Evolutionary conservation across 805 yeast species (phyloP).

Genomic region (Priceomyces fermenticarens): DNA sequence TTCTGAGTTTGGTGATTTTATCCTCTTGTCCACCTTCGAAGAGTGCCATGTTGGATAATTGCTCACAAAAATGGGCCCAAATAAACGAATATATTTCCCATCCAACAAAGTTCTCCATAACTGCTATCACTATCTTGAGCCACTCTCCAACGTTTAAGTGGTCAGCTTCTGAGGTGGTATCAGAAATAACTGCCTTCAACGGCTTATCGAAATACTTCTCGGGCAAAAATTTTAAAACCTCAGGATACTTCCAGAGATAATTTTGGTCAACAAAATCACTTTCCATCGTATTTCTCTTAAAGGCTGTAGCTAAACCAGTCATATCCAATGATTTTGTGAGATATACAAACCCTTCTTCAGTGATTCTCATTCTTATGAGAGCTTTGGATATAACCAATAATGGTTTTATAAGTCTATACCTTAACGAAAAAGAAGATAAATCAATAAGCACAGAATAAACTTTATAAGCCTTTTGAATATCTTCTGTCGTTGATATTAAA

Average conservation of each 20-base stretch:
- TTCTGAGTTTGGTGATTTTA: conserved; percentile 40
- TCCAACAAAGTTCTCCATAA: conserved; percentile 51
- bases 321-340: conserved; percentile 56
- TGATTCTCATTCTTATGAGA: conserved; percentile 52
- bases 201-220: conserved; percentile 40
- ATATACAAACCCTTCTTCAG: conserved; percentile 43
- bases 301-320: conserved; percentile 61
- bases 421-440: conserved; percentile 34
- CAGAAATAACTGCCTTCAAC: conserved; percentile 20
- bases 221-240: conserved; percentile 48
- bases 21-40: conserved; percentile 40
- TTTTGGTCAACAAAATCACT: conserved; percentile 14
- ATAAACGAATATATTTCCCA: conserved; percentile 73
- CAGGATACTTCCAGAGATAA: conserved; percentile 62
- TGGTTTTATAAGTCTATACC: conserved; percentile 29
- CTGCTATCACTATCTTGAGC: conserved; percentile 47
- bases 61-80: conserved; percentile 69
- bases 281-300: conserved; percentile 46
- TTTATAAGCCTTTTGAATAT: conserved; percentile 24
- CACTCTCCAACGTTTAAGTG: conserved; percentile 47
- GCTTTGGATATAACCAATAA: conserved; percentile 50
- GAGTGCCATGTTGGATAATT: conserved; percentile 55
- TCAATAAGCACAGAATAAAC: conserved; percentile 29
- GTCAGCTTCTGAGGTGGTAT: conserved; percentile 2
- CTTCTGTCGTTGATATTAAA: conserved; percentile 17